Percentiles rank a stretch among this genome's conserved stretches.
These are phyloP conservation scores for Cladorrhinum sp. DNA, from an alignment of 2,329 filamentous ascomycete species.

Conservation along the genomic window DNA sequence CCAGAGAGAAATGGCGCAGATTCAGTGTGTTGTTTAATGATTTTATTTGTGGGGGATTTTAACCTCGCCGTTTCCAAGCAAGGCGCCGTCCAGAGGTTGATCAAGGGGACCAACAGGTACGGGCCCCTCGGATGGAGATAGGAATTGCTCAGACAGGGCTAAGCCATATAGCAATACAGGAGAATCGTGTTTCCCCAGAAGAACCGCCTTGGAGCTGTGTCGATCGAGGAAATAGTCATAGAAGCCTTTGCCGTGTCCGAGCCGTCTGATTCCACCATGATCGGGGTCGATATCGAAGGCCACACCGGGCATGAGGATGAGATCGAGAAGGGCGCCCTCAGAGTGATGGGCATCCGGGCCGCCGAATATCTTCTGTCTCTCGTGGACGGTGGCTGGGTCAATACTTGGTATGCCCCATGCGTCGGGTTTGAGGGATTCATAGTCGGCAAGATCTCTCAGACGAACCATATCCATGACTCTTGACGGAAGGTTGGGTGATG, in stretches of 20 bases:
- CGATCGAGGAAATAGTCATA: constrained; percentile 90
- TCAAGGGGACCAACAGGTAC: constrained; percentile 77
- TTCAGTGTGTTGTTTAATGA: constrained; percentile 34
- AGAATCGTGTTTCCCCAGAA: constrained; percentile 34
- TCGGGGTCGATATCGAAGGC: constrained; percentile 70
- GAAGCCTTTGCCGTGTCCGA: constrained; percentile 94
- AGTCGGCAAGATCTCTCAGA: constrained; percentile 70
- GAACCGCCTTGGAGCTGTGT: constrained; percentile 52
- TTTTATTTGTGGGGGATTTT: constrained; percentile 32
- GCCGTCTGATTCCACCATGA: constrained; percentile 60
- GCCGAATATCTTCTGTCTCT: constrained; percentile 71
- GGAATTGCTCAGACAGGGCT: constrained; percentile 80
- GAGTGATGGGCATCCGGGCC: constrained; percentile 47
- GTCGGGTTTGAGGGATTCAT: constrained; percentile 71
- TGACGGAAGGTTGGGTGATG: constrained; percentile 51
- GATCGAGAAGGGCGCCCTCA: constrained; percentile 60
- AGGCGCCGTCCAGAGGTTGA: constrained; percentile 73
- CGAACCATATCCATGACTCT: constrained; percentile 93
- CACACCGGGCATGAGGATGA: constrained; percentile 89
- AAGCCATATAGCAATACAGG: constrained; percentile 66
- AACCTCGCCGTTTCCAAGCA: constrained; percentile 67
- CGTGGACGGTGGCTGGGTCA: constrained; percentile 58
- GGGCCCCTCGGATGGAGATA: constrained; percentile 56
- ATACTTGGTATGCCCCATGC: constrained; percentile 95
- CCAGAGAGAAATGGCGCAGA: constrained; percentile 52